Conservation (phyloP, 805 yeast species). For the Yarrowia alimentaria region DNA sequence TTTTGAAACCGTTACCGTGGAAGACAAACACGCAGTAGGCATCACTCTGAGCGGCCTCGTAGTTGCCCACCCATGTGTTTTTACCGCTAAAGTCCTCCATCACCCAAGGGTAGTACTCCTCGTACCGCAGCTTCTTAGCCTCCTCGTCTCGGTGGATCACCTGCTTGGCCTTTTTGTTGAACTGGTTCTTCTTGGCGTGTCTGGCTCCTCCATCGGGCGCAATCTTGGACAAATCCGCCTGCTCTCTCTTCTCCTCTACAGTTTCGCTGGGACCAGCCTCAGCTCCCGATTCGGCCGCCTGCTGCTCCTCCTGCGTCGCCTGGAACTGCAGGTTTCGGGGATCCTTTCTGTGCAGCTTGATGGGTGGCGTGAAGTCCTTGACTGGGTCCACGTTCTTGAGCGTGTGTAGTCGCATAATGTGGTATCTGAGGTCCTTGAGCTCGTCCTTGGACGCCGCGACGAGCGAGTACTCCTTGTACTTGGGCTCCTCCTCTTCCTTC, state of each 20-base stretch:
- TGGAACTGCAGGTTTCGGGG: slow-evolving; percentile 89
- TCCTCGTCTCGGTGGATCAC: slow-evolving; percentile 76
- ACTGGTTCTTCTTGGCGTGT: slow-evolving; percentile 53
- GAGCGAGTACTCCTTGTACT: slow-evolving; percentile 39
- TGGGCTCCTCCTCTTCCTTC: slow-evolving; percentile 17
- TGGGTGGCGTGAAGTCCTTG: slow-evolving; percentile 72
- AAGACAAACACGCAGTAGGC: slow-evolving; percentile 81
- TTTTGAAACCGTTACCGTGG: slow-evolving; percentile 82
- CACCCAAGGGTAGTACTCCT: slow-evolving; percentile 97
- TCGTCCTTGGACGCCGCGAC: slow-evolving; percentile 73
- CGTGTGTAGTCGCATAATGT: slow-evolving; percentile 76
- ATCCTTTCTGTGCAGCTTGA: slow-evolving; percentile 87
- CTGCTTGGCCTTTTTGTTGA: slow-evolving; percentile 82
- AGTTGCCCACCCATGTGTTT: slow-evolving; percentile 93
- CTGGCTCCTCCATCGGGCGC: slow-evolving; percentile 94
- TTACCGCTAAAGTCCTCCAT: slow-evolving; percentile 93
- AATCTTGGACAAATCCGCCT: slow-evolving; percentile 50
- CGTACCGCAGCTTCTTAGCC: slow-evolving; percentile 81
- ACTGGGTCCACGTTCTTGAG: slow-evolving; percentile 69
- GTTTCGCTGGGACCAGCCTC: slow-evolving; percentile 31
- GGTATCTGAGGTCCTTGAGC: slow-evolving; percentile 68
- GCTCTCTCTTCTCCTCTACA: slow-evolving; percentile 32
- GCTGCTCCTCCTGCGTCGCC: slow-evolving; percentile 55
- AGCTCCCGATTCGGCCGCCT: slow-evolving; percentile 35
- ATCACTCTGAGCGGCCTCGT: slow-evolving; percentile 88